Evolutionary conservation across 805 yeast genomes (phyloP).

Genomic region (Lipomyces starkeyi): DNA sequence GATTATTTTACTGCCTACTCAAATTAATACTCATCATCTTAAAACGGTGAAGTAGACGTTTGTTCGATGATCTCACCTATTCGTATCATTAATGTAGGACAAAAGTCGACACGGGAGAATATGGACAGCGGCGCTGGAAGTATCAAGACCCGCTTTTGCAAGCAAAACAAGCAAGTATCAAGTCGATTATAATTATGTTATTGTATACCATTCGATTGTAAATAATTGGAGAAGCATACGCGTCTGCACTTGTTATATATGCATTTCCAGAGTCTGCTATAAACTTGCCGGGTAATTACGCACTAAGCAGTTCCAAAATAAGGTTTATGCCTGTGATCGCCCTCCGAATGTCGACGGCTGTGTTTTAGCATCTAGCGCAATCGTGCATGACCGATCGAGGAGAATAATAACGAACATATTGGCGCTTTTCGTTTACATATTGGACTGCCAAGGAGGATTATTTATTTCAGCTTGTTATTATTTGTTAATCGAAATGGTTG

Average conservation of each 20-base stretch:
- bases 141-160: background rate
- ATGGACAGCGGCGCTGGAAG: background rate
- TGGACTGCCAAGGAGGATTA: background rate
- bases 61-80: background rate
- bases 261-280: background rate
- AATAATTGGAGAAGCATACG: background rate
- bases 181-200: background rate
- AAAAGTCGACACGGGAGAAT: background rate
- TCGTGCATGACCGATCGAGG: background rate
- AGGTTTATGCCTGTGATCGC: background rate
- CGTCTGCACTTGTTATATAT: background rate
- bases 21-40: background rate
- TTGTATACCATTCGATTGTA: background rate
- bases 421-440: background rate
- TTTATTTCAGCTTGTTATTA: background rate
- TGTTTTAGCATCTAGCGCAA: background rate
- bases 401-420: too few species aligned
- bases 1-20: background rate
- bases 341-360: background rate
- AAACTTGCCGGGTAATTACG: background rate
- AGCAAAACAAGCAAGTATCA: background rate
- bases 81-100: background rate
- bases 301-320: background rate
- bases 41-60: background rate
- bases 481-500: constrained; percentile 29